Conservation (phyloP, 1,139 yeast species). For the Suhomyces yuchorum region DNA sequence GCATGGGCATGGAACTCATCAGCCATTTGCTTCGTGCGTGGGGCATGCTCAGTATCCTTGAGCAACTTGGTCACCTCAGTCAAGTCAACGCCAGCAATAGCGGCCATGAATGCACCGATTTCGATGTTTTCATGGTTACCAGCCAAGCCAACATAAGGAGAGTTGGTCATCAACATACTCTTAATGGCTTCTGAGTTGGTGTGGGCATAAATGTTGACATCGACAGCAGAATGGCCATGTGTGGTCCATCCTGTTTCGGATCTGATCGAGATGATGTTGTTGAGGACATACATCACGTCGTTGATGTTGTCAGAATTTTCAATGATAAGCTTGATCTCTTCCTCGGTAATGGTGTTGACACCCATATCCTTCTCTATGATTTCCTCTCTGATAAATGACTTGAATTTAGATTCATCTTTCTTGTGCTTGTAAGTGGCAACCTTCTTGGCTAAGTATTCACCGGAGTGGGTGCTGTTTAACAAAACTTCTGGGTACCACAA, state of each 20-base stretch:
- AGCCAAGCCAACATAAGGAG: slow-evolving; percentile 49
- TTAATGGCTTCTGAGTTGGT: slow-evolving; percentile 41
- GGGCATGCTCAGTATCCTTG: slow-evolving; percentile 47
- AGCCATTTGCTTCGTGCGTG: slow-evolving; percentile 16
- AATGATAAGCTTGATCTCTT: slow-evolving; percentile 19
- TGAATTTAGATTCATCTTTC: slow-evolving; percentile 10
- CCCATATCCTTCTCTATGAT: slow-evolving; percentile 27
- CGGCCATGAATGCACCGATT: slow-evolving; percentile 70
- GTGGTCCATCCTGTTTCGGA: slow-evolving; percentile 35
- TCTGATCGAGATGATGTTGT: slow-evolving; percentile 27
- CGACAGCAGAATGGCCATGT: slow-evolving; percentile 33
- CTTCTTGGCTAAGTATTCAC: slow-evolving; percentile 27
- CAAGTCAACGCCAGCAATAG: slow-evolving; percentile 57
- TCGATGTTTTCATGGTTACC: slow-evolving; percentile 88
- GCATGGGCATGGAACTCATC: slow-evolving; percentile 1
- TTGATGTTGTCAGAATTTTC: slow-evolving; percentile 15
- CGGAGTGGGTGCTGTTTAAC: slow-evolving; percentile 28
- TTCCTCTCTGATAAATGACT: slow-evolving; percentile 17
- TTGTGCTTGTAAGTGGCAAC: slow-evolving; percentile 12
- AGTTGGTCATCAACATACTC: slow-evolving; percentile 31
- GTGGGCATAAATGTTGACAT: slow-evolving; percentile 32
- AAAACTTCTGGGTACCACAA: slow-evolving; percentile 30
- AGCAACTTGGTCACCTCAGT: slow-evolving; percentile 51
- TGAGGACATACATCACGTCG: slow-evolving; percentile 31
- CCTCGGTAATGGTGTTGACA: slow-evolving; percentile 18